A percentile compares a stretch with the other conserved stretches of the same genome.
These are phyloP conservation scores for Candida qinlingensis DNA, from an alignment of 805 yeast species.

Conservation along the genomic window DNA sequence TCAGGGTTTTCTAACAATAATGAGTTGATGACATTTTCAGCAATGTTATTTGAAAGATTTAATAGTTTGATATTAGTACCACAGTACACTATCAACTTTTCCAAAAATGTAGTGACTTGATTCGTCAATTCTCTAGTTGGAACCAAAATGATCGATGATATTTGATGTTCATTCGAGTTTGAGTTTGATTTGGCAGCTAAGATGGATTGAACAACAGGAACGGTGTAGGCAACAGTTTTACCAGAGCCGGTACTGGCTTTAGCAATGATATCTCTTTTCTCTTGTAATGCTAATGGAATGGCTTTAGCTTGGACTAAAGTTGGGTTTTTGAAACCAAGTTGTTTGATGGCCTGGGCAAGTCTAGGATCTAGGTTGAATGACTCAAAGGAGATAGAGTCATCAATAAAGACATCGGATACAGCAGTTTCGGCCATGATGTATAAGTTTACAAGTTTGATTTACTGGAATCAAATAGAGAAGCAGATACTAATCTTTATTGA, in stretches of 20 bases:
- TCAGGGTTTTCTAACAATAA: constrained; percentile 73
- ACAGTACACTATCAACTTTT: constrained; percentile 64
- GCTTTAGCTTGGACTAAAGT: constrained; percentile 87
- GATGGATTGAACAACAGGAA: constrained; percentile 81
- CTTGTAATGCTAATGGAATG: constrained; percentile 87
- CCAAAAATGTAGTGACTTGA: constrained; percentile 72
- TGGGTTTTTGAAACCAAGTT: constrained; percentile 77
- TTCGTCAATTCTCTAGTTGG: constrained; percentile 91
- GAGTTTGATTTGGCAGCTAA: constrained; percentile 37
- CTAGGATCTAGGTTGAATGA: constrained; percentile 78
- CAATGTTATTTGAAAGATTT: constrained; percentile 57
- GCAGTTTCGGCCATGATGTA: constrained; percentile 29
- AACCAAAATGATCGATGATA: constrained; percentile 58
- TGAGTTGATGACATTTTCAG: constrained; percentile 67
- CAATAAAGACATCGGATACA: constrained; percentile 67
- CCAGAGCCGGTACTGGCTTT: constrained; percentile 96
- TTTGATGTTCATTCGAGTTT: constrained; percentile 23
- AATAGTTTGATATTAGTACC: constrained; percentile 57
- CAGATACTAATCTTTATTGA: neutral
- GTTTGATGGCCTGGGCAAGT: constrained; percentile 75
- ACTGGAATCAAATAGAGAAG: neutral
- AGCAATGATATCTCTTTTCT: constrained; percentile 88
- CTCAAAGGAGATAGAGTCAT: constrained; percentile 66
- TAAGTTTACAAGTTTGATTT: neutral
- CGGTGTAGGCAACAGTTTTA: constrained; percentile 84